Evolutionary conservation across 2,329 filamentous ascomycete genomes (phyloP), one percentile per base, ranked within the genome.

Genomic region (Exophiala sp.): DNA sequence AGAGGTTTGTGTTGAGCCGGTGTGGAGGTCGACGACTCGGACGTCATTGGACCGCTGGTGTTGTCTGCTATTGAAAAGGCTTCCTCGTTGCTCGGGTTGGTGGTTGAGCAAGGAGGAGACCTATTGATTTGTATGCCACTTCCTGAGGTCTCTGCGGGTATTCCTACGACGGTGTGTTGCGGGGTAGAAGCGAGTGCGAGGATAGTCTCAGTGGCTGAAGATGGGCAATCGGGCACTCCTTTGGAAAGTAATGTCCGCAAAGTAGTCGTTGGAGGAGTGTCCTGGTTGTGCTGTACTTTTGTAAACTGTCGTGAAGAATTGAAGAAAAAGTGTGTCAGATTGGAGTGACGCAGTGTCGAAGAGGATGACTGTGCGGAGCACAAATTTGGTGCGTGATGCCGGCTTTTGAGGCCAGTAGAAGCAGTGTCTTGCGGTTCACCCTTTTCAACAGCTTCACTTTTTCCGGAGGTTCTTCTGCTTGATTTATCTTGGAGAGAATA

Each of bases 1-100:
- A 63, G 58, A 39, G 62, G 58, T 50, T 58, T 63, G 48, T 63
- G 62, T 47, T 63, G 55, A 24, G 61, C 61, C 12, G 60, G 53
- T 24, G 53, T 29, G 24, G 56, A 52, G 9, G 58, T 47, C 11
- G 58, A 50, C n/a, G 45, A 35, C 44, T 59, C 56, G 54, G 57
- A 52, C 46, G 59, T 55, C 59, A 61, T 61, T 52, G 49, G 41
- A 35, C 10, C 16, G 52, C 12, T 29, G 18, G 32, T 12, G 12
- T 33, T n/a, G 16, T 24, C 36, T 20, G 42, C 38, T 9, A 29
- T 20, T 8, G 41, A 40, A 20, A 39, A 20, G 33, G 49, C 9
- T 12, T 10, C 33, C 41, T 34, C 34, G 48, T 29, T 29, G 48
- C 41, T 51, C 39, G 34, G 20, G 16, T 41, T 24, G 3, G 21